Conservation (phyloP, 441 rosid species). For the Breynia disticha region DNA sequence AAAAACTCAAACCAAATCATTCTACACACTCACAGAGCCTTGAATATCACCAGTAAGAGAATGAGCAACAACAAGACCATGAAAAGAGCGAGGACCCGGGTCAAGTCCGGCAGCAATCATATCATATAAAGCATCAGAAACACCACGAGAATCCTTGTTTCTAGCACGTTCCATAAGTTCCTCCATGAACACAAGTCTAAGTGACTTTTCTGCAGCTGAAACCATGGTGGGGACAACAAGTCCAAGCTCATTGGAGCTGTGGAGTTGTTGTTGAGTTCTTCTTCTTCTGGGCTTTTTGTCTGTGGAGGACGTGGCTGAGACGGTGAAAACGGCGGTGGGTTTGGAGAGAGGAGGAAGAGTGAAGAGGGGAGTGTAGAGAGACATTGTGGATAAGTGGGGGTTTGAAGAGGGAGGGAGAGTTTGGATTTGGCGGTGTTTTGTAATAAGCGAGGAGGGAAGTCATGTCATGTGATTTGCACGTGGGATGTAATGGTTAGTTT, state of each 20-base stretch:
- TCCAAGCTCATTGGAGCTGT: conserved; percentile 13
- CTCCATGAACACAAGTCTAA: conserved; percentile 84
- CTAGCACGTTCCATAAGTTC: conserved; percentile 79
- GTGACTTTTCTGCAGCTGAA: conserved; percentile 77
- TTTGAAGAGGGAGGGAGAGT: conserved; percentile 7
- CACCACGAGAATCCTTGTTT: conserved; percentile 53
- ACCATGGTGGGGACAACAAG: conserved; percentile 17
- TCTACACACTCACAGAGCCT: conserved; percentile 50
- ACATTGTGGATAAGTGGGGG: conserved; percentile 44
- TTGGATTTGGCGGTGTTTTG: not conserved
- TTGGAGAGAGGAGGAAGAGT: conserved; percentile 14
- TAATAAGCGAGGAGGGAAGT: conserved; percentile 3
- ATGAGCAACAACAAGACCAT: conserved; percentile 74
- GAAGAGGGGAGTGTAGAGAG: conserved; percentile 28
- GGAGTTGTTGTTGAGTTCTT: conserved; percentile 26
- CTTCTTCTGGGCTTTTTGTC: conserved; percentile 39
- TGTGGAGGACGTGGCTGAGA: conserved; percentile 32
- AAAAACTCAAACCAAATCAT: not conserved
- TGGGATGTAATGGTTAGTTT: not conserved
- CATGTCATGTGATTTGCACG: conserved; percentile 14
- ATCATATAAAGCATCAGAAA: conserved; percentile 72
- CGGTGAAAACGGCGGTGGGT: conserved; percentile 10
- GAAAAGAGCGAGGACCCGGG: conserved; percentile 93
- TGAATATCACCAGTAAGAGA: conserved; percentile 57
- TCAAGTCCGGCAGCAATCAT: conserved; percentile 89